A percentile compares a stretch with the other conserved stretches of the same genome.
These are phyloP conservation scores for Sindora glabra DNA, from an alignment of 306 rosid genomes.

Conservation along the genomic window DNA sequence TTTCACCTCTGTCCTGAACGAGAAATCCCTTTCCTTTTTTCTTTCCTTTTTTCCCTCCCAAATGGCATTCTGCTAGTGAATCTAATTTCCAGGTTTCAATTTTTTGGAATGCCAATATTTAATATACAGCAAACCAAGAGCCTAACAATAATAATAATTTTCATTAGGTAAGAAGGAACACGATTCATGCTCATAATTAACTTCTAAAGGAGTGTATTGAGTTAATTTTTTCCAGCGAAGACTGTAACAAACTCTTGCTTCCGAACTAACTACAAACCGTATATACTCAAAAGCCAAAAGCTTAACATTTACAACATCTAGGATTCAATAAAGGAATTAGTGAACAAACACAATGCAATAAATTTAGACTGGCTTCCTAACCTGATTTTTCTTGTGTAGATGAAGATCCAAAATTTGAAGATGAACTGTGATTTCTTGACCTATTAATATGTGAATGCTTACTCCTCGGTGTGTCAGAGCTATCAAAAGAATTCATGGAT, in stretches of 20 bases:
- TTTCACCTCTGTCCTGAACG: neutral
- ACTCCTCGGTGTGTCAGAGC: neutral
- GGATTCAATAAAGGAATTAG: too few relatives aligned
- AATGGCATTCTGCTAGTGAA: neutral
- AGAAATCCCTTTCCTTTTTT: too few relatives aligned
- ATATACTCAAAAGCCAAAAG: too few relatives aligned
- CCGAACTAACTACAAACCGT: too few relatives aligned
- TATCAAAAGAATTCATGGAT: conserved; percentile 12
- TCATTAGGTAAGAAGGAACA: neutral
- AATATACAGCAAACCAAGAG: neutral
- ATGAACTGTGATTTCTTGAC: conserved; percentile 1
- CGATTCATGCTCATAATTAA: neutral
- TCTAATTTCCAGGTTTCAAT: neutral
- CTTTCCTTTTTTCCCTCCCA: too few relatives aligned
- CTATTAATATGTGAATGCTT: conserved; percentile 12
- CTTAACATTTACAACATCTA: too few relatives aligned
- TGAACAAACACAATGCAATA: neutral
- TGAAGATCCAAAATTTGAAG: conserved; percentile 13
- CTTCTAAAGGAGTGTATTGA: neutral
- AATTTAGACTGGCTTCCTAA: conserved; percentile 1
- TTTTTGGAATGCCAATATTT: neutral
- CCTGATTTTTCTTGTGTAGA: conserved; percentile 35
- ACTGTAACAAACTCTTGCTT: neutral
- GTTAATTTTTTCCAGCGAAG: neutral
- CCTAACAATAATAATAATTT: neutral